These are phyloP conservation scores for Ustanciosporium gigantosporum DNA, from an alignment of 1,284 basidiomycete genomes.

Conservation along the genomic window DNA sequence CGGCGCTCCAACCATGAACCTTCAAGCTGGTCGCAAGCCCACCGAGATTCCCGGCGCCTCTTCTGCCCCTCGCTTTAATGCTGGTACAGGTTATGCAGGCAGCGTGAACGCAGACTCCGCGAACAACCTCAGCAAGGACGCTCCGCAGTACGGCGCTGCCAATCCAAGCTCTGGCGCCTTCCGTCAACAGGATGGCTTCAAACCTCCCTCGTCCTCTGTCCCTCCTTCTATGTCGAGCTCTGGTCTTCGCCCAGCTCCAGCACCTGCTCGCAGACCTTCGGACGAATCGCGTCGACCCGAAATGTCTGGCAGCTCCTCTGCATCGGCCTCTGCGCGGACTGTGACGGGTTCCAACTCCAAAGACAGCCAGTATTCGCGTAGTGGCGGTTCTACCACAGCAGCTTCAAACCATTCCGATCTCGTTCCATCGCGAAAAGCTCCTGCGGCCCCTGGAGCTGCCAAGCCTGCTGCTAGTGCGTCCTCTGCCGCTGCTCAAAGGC, in stretches of 20 bases:
- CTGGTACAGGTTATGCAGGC: conserved; percentile 43
- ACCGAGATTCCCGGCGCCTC: conserved; percentile 22
- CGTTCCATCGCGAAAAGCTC: conserved; percentile 50
- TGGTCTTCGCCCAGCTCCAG: conserved; percentile 10
- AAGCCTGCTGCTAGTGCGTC: conserved; percentile 14
- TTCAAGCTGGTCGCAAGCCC: conserved; percentile 50
- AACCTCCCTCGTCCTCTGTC: conserved; percentile 3
- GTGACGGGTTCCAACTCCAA: conserved; percentile 26
- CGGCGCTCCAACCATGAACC: conserved; percentile 57
- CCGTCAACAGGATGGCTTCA: conserved; percentile 6
- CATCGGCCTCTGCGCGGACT: conserved; percentile 22
- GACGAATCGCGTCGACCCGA: conserved; percentile 24
- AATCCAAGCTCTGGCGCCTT: conserved; percentile 36
- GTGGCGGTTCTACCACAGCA: conserved; percentile 4
- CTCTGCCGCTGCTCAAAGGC: conserved; percentile 15
- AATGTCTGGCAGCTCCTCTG: conserved; percentile 18
- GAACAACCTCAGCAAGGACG: conserved; percentile 21
- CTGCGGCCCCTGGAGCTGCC: conserved; percentile 41
- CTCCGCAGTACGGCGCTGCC: conserved; percentile 15
- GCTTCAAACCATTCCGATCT: conserved; percentile 24
- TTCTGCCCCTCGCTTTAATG: conserved; percentile 37
- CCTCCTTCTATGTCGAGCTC: conserved; percentile 6
- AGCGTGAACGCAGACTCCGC: conserved; percentile 26
- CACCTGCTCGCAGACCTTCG: conserved; percentile 21
- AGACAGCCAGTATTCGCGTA: conserved; percentile 31